Evolutionary conservation across 495 filamentous ascomycete genomes (phyloP), one percentile per base, ranked within the genome.

Genomic region (Tuber umbilicatum): DNA sequence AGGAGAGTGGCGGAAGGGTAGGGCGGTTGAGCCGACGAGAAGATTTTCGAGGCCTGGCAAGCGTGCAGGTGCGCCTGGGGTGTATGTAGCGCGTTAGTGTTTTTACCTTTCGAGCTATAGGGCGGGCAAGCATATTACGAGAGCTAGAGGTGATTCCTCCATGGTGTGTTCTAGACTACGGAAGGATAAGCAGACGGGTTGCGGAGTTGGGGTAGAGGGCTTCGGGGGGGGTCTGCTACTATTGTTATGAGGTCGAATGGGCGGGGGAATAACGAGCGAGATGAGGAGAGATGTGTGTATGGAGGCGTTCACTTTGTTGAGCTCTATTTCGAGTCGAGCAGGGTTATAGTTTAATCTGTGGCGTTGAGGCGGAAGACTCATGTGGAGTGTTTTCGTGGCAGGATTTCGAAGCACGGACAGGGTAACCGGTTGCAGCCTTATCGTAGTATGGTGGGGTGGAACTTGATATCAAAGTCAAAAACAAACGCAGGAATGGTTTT

Each of bases 11-110:
- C 91, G 17, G 91, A 86, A 42, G 90, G 89, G 76, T 91, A 89
- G n/a, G 79, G 80, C 0, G 73, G 91, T 91, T 75, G 93, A 89
- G 55, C 89, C 81, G 72, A 76, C 19, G 69, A 68, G 35, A 81
- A 74, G 68, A 79, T 76, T n/a, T 70, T 79, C 2, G 88, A 89
- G n/a, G 92, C 90, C 69, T 94, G 94, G 76, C 89, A 87, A 39
- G 93, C 94, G 84, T 98, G 94, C 74, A 92, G 90, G 84, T 97
- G 93, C 77, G 94, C 95, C 91, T 95, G 73, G 77, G 72, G 79
- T 64, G 31, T 73, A 81, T 64, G 31, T 73, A 81, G 77, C 40
- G 27, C 27, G 41, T 80, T 72, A 76, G 70, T 50, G n/a, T 31
- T 27, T 38, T 27, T 38, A 45, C 60, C n/a, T n/a, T 50, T 40